Evolutionary conservation across 1,284 basidiomycete species (phyloP).

Genomic region (Singerocomus rubriflavus): DNA sequence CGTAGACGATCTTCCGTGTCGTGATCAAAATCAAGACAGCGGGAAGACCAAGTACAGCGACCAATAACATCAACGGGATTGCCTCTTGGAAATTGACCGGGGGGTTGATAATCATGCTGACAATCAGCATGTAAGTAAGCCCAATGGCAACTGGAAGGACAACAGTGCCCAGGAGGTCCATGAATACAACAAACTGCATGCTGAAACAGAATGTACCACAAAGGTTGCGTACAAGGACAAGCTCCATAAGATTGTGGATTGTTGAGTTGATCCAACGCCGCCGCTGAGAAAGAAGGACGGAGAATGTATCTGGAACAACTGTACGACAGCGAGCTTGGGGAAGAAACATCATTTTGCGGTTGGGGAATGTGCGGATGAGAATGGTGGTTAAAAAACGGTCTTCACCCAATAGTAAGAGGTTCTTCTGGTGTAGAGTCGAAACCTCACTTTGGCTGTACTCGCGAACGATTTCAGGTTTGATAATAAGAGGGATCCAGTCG

Average conservation of each 20-base stretch:
- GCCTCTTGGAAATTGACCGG: constrained; percentile 88
- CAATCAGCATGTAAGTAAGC: constrained; percentile 87
- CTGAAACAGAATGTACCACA: constrained; percentile 97
- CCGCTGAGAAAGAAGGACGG: constrained; percentile 91
- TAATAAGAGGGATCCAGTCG: constrained; percentile 97
- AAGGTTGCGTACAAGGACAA: constrained; percentile 93
- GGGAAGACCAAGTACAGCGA: constrained; percentile 91
- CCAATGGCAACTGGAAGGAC: constrained; percentile 93
- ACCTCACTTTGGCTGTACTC: constrained; percentile 96
- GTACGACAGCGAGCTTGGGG: constrained; percentile 96
- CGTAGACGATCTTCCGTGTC: constrained; percentile 92
- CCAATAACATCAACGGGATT: constrained; percentile 89
- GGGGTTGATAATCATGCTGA: constrained; percentile 78
- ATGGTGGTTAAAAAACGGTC: constrained; percentile 98
- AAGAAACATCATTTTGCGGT: constrained; percentile 99
- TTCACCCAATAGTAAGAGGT: constrained; percentile 93
- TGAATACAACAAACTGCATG: constrained; percentile 98
- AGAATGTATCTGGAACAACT: constrained; percentile 94
- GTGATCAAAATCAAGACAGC: constrained; percentile 92
- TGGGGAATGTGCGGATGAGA: constrained; percentile 94
- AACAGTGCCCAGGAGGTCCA: constrained; percentile 96
- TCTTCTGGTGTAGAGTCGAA: constrained; percentile 96
- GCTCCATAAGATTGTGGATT: constrained; percentile 99
- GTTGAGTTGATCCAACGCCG: constrained; percentile 99
- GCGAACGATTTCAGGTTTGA: constrained; percentile 96